These are phyloP conservation scores for Adansonia digitata DNA, from an alignment of 345 rosid species.

Conservation along the genomic window DNA sequence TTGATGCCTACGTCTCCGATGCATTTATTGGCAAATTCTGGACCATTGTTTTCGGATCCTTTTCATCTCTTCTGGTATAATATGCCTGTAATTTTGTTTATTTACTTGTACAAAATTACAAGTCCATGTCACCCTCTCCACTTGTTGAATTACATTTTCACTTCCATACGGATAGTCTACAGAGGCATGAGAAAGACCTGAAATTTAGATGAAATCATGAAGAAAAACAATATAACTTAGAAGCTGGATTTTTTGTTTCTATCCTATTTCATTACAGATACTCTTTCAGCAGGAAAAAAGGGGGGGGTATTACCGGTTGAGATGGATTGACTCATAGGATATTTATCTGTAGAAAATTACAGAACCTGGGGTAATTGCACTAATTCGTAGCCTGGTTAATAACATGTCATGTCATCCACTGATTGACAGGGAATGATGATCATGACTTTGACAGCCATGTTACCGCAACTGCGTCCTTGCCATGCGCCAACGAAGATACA, in stretches of 20 bases:
- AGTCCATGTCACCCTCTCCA: background rate
- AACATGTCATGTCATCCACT: background rate
- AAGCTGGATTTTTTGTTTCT: background rate
- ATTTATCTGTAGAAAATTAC: background rate
- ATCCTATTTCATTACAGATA: background rate
- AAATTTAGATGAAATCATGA: background rate
- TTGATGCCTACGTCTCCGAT: conserved; percentile 64
- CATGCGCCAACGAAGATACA: conserved; percentile 25
- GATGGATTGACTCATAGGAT: background rate
- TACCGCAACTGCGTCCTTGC: conserved; percentile 57
- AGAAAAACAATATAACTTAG: background rate
- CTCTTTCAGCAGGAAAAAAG: background rate
- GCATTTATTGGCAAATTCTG: conserved; percentile 40
- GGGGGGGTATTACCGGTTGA: background rate
- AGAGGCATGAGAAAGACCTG: background rate
- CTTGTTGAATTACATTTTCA: background rate
- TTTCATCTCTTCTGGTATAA: conserved; percentile 57
- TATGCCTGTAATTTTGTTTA: background rate
- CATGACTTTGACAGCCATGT: conserved; percentile 62
- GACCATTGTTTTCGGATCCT: conserved; percentile 48
- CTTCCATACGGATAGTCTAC: background rate
- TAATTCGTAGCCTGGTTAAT: background rate
- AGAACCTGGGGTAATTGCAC: background rate
- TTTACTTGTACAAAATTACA: no score
- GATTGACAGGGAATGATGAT: conserved; percentile 58